Evolutionary conservation across 2,329 filamentous ascomycete species (phyloP).

Genomic region (Lecanosticta acicola): DNA sequence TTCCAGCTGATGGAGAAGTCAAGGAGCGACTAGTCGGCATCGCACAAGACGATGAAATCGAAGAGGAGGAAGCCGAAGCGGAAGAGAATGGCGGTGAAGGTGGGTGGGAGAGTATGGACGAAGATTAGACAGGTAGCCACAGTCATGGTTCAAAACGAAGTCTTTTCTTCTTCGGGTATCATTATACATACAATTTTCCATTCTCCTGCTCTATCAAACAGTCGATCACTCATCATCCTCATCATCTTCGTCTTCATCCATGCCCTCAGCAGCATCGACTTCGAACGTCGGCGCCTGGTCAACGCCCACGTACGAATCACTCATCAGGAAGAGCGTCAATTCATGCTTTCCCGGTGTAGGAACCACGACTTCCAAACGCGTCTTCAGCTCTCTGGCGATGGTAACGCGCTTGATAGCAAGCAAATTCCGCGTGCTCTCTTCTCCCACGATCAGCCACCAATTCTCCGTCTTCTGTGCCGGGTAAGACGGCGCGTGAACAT

Average conservation of each 20-base stretch:
- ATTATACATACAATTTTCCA: neutral
- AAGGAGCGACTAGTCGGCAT: slow-evolving; percentile 74
- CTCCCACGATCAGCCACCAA: slow-evolving; percentile 96
- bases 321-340: slow-evolving; percentile 90
- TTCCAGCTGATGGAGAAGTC: slow-evolving; percentile 59
- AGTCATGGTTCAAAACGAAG: neutral
- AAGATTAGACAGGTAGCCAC: slow-evolving; percentile 23
- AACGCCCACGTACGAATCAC: slow-evolving; percentile 92
- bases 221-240: slow-evolving; percentile 60
- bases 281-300: slow-evolving; percentile 91
- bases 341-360: slow-evolving; percentile 78
- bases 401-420: slow-evolving; percentile 93
- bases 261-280: slow-evolving; percentile 80
- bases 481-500: slow-evolving; percentile 93
- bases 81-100: slow-evolving; percentile 36
- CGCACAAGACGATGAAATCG: slow-evolving; percentile 59
- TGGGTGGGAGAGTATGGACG: slow-evolving; percentile 36
- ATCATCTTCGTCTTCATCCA: slow-evolving; percentile 90
- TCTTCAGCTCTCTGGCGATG: slow-evolving; percentile 69
- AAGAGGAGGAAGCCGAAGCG: slow-evolving; percentile 54
- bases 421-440: slow-evolving; percentile 80
- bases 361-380: slow-evolving; percentile 82
- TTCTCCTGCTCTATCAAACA: neutral
- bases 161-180: slow-evolving; percentile 3
- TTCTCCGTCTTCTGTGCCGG: slow-evolving; percentile 89